Conservation (phyloP, 345 rosid species). For the Salix suchowensis region DNA sequence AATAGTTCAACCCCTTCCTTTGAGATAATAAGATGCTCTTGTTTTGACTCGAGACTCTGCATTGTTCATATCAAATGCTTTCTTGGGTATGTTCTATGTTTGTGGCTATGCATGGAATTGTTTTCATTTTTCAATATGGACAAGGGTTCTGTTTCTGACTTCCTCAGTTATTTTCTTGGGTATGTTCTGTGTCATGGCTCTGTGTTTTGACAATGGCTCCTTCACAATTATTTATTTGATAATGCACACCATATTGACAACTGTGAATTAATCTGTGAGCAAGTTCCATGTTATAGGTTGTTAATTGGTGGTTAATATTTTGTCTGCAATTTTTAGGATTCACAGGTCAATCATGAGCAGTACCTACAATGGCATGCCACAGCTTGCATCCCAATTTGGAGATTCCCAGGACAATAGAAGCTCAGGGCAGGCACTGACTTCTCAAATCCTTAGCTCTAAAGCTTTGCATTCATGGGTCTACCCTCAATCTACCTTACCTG, state of each 20-base stretch:
- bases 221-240: background rate
- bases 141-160: background rate
- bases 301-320: slow-evolving; percentile 5
- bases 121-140: background rate
- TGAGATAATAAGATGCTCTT: background rate
- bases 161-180: background rate
- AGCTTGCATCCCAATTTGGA: slow-evolving; percentile 26
- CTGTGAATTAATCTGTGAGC: background rate
- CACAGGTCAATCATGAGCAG: slow-evolving; percentile 53
- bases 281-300: background rate
- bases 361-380: slow-evolving; percentile 46
- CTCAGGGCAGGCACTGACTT: slow-evolving; percentile 35
- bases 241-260: background rate
- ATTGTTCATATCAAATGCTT: background rate
- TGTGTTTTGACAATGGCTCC: background rate
- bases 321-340: slow-evolving; percentile 48
- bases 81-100: background rate
- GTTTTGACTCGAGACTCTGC: background rate
- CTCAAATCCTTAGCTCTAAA: slow-evolving; percentile 40
- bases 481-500: slow-evolving; percentile 81
- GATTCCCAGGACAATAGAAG: slow-evolving; percentile 24
- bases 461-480: slow-evolving; percentile 84
- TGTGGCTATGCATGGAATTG: background rate
- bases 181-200: too few relatives aligned
- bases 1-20: background rate